phyloP scores from a whole-genome alignment of 129 eudicot species.

The Apium graveolens region DNA sequence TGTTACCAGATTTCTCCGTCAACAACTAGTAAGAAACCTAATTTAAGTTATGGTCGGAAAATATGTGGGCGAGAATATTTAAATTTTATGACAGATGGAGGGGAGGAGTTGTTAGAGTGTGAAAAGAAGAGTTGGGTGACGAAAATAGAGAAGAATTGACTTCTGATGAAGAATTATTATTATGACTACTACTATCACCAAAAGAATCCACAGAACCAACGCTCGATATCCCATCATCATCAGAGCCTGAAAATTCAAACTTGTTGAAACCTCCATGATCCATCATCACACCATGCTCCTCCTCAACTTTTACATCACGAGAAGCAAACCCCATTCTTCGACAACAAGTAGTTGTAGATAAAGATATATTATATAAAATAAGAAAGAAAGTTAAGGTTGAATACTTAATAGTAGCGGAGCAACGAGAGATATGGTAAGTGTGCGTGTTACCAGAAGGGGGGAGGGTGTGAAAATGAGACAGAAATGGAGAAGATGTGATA shows the following conservation, averaged over 20 bases:
- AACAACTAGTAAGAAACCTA: too few relatives aligned
- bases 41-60: too few relatives aligned
- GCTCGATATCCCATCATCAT: slow-evolving; percentile 34
- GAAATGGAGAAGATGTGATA: neutral
- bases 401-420: neutral
- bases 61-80: too few relatives aligned
- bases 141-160: slow-evolving; percentile 15
- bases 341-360: neutral
- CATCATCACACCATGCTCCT: slow-evolving; percentile 26
- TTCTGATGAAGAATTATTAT: neutral
- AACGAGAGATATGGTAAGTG: neutral
- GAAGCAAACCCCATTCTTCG: slow-evolving; percentile 33
- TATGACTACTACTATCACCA: neutral
- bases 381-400: neutral
- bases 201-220: slow-evolving; percentile 37
- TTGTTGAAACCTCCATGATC: slow-evolving; percentile 15
- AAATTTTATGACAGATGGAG: too few relatives aligned
- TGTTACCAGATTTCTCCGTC: too few relatives aligned
- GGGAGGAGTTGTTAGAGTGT: slow-evolving; percentile 1
- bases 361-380: neutral
- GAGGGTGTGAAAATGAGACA: neutral
- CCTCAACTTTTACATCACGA: slow-evolving; percentile 27
- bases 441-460: neutral
- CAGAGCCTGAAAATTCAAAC: neutral
- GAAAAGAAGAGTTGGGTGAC: slow-evolving; percentile 3